phyloP scores from a whole-genome alignment of 225 moss, liverwort and hornwort species.

The Lunularia cruciata region DNA sequence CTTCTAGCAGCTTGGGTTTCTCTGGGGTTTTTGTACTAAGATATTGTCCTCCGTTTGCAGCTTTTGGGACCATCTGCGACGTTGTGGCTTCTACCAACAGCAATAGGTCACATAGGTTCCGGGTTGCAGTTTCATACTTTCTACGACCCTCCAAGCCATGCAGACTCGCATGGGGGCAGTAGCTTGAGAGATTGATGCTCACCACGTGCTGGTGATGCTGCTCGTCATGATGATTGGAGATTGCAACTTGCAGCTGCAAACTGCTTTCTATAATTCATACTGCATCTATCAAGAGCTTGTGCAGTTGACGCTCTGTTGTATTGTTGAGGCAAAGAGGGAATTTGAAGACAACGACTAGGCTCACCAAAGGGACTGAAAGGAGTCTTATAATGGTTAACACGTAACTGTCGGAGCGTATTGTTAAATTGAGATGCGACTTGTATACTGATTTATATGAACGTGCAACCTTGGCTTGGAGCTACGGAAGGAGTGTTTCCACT shows the following conservation, averaged over 20 bases:
- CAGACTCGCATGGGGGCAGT: constrained; percentile 46
- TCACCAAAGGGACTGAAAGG: not conserved
- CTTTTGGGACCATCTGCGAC: constrained; percentile 73
- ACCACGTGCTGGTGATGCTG: not conserved
- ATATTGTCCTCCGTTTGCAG: constrained; percentile 44
- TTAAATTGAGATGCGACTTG: not conserved
- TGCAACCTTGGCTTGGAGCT: not conserved
- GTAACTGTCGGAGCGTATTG: not conserved
- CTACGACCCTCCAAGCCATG: constrained; percentile 46
- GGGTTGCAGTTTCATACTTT: constrained; percentile 87
- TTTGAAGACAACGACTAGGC: not conserved
- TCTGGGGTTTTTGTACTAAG: not conserved
- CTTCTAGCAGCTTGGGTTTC: not conserved
- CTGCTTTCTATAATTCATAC: not conserved
- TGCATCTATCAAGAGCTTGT: not conserved
- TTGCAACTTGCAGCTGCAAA: not conserved
- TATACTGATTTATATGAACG: not conserved
- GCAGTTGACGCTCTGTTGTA: not conserved
- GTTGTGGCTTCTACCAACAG: constrained; percentile 85
- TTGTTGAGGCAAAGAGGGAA: not conserved
- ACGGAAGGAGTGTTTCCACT: not conserved
- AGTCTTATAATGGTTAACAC: not conserved
- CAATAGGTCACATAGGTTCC: constrained; percentile 72
- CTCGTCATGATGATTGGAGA: not conserved
- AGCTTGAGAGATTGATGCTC: not conserved